These are phyloP conservation scores for Lyophyllum semitale DNA, from an alignment of 768 basidiomycete genomes.

Conservation along the genomic window DNA sequence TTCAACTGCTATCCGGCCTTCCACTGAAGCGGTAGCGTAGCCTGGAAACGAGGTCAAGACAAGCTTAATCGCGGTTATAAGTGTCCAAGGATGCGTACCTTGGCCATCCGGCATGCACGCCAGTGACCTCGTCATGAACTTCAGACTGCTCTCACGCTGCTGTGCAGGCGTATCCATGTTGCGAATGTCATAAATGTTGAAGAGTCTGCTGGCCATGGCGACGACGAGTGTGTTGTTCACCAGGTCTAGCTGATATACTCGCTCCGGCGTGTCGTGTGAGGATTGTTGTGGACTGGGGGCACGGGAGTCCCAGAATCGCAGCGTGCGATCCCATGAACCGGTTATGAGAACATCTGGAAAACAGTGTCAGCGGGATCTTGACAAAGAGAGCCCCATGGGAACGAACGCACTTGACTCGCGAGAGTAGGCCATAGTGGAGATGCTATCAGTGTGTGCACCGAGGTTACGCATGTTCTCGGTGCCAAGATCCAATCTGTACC, in stretches of 20 bases:
- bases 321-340: conserved; percentile 89
- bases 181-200: conserved; percentile 87
- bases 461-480: conserved; percentile 72
- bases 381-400: background rate
- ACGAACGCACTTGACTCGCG: conserved; percentile 57
- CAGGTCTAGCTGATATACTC: conserved; percentile 83
- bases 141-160: conserved; percentile 88
- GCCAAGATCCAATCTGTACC: conserved; percentile 72
- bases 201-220: conserved; percentile 88
- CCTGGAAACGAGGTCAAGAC: conserved; percentile 51
- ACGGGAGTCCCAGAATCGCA: conserved; percentile 88
- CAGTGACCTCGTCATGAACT: conserved; percentile 91
- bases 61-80: too few species aligned
- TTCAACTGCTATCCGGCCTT: conserved; percentile 96
- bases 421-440: conserved; percentile 77
- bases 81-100: conserved; percentile 48
- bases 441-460: conserved; percentile 79
- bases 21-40: conserved; percentile 91
- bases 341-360: conserved; percentile 72
- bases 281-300: conserved; percentile 56
- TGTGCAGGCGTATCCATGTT: conserved; percentile 77
- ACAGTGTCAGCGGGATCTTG: background rate
- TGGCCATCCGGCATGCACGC: conserved; percentile 93
- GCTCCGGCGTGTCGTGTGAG: conserved; percentile 72
- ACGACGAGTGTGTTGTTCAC: conserved; percentile 83